phyloP scores from a whole-genome alignment of 1,284 basidiomycete species.

The Malassezia equina region DNA sequence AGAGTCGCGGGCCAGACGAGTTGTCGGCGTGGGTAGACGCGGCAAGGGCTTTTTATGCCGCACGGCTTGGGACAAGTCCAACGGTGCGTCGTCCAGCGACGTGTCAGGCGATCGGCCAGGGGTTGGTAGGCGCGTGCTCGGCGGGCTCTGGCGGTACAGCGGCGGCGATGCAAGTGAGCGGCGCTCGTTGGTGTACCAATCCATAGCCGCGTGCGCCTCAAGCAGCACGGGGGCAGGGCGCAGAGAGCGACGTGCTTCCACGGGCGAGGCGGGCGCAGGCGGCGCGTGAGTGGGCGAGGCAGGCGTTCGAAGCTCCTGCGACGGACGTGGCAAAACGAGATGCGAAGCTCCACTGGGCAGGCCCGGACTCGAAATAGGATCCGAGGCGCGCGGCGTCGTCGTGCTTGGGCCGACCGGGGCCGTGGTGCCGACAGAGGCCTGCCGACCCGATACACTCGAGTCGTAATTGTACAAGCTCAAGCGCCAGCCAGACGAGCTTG shows the following conservation, averaged over 20 bases:
- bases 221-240: not conserved
- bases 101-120: not conserved
- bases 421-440: not conserved
- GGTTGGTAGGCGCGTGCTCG: not conserved
- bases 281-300: not conserved
- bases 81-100: not conserved
- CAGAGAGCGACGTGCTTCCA: not conserved
- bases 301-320: not conserved
- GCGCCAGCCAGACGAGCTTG: slow-evolving; percentile 3
- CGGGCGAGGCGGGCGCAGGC: not conserved
- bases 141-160: not conserved
- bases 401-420: not conserved
- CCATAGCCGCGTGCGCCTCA: not conserved
- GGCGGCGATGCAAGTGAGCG: not conserved
- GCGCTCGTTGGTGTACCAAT: not conserved
- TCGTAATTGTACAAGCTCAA: slow-evolving; percentile 7
- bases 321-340: not conserved
- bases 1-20: not conserved
- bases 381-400: not conserved
- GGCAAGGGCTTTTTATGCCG: not conserved
- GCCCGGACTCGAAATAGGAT: not conserved
- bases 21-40: not conserved
- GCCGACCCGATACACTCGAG: not conserved
- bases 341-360: not conserved
- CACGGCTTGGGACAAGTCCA: not conserved